Percentiles rank a stretch among this genome's conserved stretches.
Evolutionary conservation across 208 protist species (phyloP).

Genomic region (Novymonas esmeraldas): DNA sequence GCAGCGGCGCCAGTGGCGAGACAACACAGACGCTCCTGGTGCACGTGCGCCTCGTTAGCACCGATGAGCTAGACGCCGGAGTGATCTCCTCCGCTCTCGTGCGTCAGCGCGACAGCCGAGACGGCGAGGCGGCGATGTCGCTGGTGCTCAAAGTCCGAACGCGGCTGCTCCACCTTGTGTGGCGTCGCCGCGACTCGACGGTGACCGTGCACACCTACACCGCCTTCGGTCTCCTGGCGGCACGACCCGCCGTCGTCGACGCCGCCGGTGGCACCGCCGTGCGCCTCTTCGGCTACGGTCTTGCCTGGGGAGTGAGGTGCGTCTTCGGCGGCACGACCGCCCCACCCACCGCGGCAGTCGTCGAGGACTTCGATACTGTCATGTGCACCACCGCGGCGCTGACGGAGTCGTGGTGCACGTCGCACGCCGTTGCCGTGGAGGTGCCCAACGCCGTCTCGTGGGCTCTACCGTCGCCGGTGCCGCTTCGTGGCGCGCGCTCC

Average conservation of each 20-base stretch:
- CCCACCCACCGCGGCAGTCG: neutral
- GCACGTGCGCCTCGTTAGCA: neutral
- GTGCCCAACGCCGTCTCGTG: slow-evolving; percentile 7
- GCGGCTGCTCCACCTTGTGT: slow-evolving; percentile 1
- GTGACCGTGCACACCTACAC: slow-evolving; percentile 11
- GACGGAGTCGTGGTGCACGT: too few species aligned
- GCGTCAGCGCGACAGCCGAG: neutral
- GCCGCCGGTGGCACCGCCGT: neutral
- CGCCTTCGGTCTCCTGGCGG: neutral
- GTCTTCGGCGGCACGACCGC: slow-evolving; percentile 1
- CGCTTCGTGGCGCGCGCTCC: slow-evolving; percentile 10
- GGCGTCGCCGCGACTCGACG: slow-evolving; percentile 7
- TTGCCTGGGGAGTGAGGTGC: neutral
- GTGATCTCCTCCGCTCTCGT: neutral
- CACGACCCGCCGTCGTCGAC: neutral
- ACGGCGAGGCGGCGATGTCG: slow-evolving; percentile 3
- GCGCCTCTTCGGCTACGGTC: neutral
- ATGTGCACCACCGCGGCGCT: too few species aligned
- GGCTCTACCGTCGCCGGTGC: slow-evolving; percentile 5
- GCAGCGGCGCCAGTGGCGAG: neutral
- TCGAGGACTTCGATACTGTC: neutral
- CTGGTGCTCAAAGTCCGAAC: neutral
- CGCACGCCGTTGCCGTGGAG: too few species aligned
- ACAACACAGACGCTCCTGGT: neutral
- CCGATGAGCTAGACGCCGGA: neutral